phyloP scores from a whole-genome alignment of 176 grass and related monocot genomes.

The Triticum urartu region DNA sequence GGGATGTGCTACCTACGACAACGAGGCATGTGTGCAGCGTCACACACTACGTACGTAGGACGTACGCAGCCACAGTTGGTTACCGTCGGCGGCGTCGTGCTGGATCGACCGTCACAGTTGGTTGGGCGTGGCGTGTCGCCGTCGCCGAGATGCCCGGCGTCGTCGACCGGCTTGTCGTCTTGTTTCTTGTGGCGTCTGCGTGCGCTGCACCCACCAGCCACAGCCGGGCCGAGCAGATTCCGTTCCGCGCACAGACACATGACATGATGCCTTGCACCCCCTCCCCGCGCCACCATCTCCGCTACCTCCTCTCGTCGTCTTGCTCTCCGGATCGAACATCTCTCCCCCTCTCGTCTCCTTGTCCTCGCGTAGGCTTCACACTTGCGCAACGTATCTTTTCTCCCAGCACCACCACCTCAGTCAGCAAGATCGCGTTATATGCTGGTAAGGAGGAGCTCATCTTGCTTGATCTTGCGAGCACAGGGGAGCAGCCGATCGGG shows the following conservation, averaged over 20 bases:
- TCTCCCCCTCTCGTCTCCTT: neutral
- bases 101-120: neutral
- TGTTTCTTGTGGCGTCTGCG: constrained; percentile 18
- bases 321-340: constrained; percentile 11
- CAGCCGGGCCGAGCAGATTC: constrained; percentile 29
- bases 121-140: neutral
- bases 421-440: neutral
- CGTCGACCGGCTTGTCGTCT: neutral
- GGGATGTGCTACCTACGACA: too few species aligned
- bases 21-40: too few species aligned
- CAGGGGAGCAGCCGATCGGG: neutral
- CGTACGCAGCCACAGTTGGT: neutral
- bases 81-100: neutral
- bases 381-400: neutral
- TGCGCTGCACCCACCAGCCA: neutral
- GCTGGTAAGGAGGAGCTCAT: neutral
- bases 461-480: neutral
- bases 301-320: neutral
- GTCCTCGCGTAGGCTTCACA: constrained; percentile 30
- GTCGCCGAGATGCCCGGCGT: neutral
- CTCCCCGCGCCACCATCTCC: constrained; percentile 14
- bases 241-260: neutral
- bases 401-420: neutral
- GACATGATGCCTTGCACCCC: constrained; percentile 21
- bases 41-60: too few species aligned